Base-by-base conservation (phyloP, 305 asterid species). In the Caryopteris hybrid region DNA sequence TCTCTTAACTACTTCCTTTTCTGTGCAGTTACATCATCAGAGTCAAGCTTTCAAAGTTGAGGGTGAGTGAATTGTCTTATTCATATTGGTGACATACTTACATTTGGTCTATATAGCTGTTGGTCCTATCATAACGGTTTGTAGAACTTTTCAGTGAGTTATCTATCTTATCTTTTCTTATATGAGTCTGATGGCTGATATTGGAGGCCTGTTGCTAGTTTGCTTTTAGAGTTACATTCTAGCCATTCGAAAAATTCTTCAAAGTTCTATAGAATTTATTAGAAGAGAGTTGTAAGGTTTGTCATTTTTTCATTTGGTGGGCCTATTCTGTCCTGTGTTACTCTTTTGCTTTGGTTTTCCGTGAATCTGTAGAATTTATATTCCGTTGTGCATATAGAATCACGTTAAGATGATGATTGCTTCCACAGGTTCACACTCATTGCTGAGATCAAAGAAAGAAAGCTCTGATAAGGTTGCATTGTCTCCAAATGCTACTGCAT, bases 401-500 rank as follows among this genome's bases (percentile, higher is more conserved):
- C 62, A 42, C 56, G 39, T 74, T 52, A 47, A 48, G 66, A 66
- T 33, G 38, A 14, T 51, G 54, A 42, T 70, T 71, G 70, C 67
- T 23, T 74, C 57, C 69, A 74, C 84, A 85, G 93, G 84, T 75
- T 79, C 73, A 23, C 67, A 74, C 69, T 79, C 79, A 54, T 73
- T 73, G 20, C 58, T 50, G 64, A 74, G 59, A 72, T 66, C 51
- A 62, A 70, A 78, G 68, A 75, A 62, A 71, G 89, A 81, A 72
- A 68, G 80, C 81, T 67, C 67, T 76, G 86, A 80, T 61, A 88
- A 68, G 73, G 80, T 66, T 66, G 81, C 79, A 58, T 66, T 87
- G 47, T 89, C 96, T 77, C 76, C 93, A 65, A 79, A 81, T 80
- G 95, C 90, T 64, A 75, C 91, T 45, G 80, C 85, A 57, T 81